A percentile compares a stretch with the other conserved stretches of the same genome.
Conservation (phyloP, 164 flowering plant genomes). For the Dillenia suffruticosa region DNA sequence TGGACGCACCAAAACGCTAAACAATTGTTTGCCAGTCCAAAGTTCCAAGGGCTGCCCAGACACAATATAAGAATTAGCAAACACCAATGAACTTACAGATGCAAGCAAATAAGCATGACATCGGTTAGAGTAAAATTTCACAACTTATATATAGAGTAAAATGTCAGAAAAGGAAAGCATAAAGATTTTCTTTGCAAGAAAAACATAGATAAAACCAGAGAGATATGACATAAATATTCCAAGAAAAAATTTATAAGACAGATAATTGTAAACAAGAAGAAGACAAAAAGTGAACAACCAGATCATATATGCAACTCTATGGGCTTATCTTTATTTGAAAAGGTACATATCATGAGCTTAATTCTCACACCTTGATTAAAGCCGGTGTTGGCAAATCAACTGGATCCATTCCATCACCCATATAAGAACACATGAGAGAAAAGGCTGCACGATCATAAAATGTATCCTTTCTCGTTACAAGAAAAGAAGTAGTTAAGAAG, state of each 20-base stretch:
- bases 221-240: no score
- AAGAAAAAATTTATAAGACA: no score
- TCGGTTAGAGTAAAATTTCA: background rate
- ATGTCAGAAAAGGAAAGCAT: no score
- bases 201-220: no score
- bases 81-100: conserved; percentile 1
- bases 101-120: background rate
- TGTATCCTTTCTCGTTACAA: conserved; percentile 94
- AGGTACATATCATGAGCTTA: background rate
- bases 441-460: conserved; percentile 95
- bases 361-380: conserved; percentile 56
- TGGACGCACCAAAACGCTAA: conserved; percentile 79
- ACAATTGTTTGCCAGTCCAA: conserved; percentile 96
- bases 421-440: conserved; percentile 86
- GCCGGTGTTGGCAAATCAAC: conserved; percentile 95
- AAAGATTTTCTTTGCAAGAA: no score
- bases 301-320: background rate
- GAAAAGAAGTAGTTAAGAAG: conserved; percentile 91
- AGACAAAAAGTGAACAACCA: no score
- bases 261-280: no score
- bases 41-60: conserved; percentile 86
- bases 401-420: conserved; percentile 88
- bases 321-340: background rate
- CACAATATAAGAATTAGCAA: conserved; percentile 3
- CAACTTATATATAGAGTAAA: no score